Base-by-base conservation (phyloP, 495 filamentous ascomycete genomes). In the Neurospora intermedia region DNA sequence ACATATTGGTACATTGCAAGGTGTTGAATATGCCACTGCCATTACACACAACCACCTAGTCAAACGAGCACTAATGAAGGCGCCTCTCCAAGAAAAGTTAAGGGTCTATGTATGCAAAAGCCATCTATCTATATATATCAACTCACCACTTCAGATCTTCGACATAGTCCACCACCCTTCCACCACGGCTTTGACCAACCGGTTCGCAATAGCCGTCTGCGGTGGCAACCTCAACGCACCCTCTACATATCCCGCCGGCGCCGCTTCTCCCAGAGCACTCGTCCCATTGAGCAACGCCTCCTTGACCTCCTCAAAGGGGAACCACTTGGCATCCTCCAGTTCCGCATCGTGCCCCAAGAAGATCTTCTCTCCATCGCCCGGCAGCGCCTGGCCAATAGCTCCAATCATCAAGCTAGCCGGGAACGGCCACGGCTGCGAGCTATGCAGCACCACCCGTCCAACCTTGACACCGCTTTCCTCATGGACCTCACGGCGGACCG, bases 401-500 rank as follows among this genome's bases (percentile, higher is more conserved):
- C 96, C 96, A 76, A 99, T 96, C 96, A 99, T 98, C 76, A 98
- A 80, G 77, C 91, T 97, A 8, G 93, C 92, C 1, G 84, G 84
- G 73, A 83, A 85, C 5, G 85, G 85, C 85, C 85, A 86, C 9
- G 96, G 96, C 83, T 99, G 96, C 72, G 94, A 94, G 31, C 90
- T 93, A 78, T 99, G 95, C 71, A 99, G 91, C 1, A 97, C 88
- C 18, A 99, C 96, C 2, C 95, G 87, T 9, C 93, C 94, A 3
- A 97, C 87, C 9, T 83, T 85, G 18, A 98, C 92, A 4, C 96
- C 96, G 54, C 91, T 88, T 80, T 99, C 96, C 79, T 99, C 96
- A 93, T 94, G 98, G 1, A 97, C 94, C 82, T 99, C 96, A 70
- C 96, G 87, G 0, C 96, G 89, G 1, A 98, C 95, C 6, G 96